A percentile compares a stretch with the other conserved stretches of the same genome.
Conservation (phyloP, 106 monocot genomes). For the Dactylorhiza incarnata region DNA sequence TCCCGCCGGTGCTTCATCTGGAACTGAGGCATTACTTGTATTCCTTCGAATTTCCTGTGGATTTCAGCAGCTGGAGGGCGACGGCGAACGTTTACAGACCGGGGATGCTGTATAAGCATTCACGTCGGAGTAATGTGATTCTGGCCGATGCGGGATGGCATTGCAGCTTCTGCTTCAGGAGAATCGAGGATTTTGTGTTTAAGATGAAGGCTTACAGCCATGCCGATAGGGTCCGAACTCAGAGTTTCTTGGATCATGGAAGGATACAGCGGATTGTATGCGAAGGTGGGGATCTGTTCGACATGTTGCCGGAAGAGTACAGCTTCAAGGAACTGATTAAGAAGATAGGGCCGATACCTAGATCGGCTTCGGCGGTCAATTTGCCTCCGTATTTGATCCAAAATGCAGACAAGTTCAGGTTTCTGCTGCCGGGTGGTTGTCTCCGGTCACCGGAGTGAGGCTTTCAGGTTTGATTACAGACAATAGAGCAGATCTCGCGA, state of each 20-base stretch:
- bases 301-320: conserved; percentile 86
- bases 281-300: conserved; percentile 63
- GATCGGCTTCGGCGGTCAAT: conserved; percentile 72
- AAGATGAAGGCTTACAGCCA: conserved; percentile 96
- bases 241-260: conserved; percentile 32
- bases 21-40: conserved; percentile 75
- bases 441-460: conserved; percentile 18
- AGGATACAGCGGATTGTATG: conserved; percentile 85
- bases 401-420: conserved; percentile 61
- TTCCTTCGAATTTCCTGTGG: conserved; percentile 86
- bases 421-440: conserved; percentile 83
- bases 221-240: conserved; percentile 53
- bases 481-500: too few relatives aligned
- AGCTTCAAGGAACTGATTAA: conserved; percentile 60
- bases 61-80: conserved; percentile 74
- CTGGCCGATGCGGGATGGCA: conserved; percentile 92
- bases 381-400: conserved; percentile 65
- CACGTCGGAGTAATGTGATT: conserved; percentile 52
- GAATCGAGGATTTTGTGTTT: conserved; percentile 58
- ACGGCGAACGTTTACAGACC: conserved; percentile 38
- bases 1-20: conserved; percentile 74
- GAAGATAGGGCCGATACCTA: conserved; percentile 76
- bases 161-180: conserved; percentile 88
- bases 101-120: conserved; percentile 54
- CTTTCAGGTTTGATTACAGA: background rate